Evolutionary conservation across 352 stramenopile species (phyloP), one percentile per base, ranked within the genome.

Genomic region (Phytophthora macrochlamydospora): DNA sequence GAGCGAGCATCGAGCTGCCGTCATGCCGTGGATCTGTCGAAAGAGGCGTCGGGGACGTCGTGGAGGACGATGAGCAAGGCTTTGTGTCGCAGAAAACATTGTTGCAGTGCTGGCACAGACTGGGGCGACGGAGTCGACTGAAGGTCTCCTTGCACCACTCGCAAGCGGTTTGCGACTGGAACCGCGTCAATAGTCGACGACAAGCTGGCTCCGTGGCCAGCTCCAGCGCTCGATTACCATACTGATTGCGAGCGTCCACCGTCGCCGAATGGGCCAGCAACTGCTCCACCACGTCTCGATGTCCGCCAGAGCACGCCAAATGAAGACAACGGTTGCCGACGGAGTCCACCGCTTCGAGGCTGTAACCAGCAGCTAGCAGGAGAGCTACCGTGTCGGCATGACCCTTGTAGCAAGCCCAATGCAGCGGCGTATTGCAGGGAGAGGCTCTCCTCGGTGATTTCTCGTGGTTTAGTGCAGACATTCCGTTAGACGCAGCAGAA

Each of bases 321-420:
- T 95, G 87, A 37, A 95, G 69, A 33, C 79, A 83, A 11, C 78
- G 78, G 57, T 94, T 96, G 32, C 87, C 89, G 24, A 85, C 77
- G 11, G 79, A 69, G 61, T 96, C 87, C 7, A 66, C 67, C 59
- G 85, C 83, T 65, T 93, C 84, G 12, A 81, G 66, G 7, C 74
- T 81, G 62, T 91, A 95, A 13, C 84, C 87, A 29, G 75, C 78
- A 44, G 85, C 80, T 28, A 96, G 65, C 28, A 96, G 71, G 42
- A 91, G 66, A 8, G 73, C 76, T 24, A 93, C 81, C 29, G 91
- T 79, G 61, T 90, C 73, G 35, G 70, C 56, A 46, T 95, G 84
- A 18, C 85, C 87, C 51, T 88, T 89, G 71, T 96, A 96, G 70
- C 83, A 89, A n/a, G 86, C 84, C 89, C 89, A 96, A 57, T 96